Evolutionary conservation across 495 filamentous ascomycete genomes (phyloP), one percentile per base, ranked within the genome.

Genomic region (Hyaloscypha variabilis): DNA sequence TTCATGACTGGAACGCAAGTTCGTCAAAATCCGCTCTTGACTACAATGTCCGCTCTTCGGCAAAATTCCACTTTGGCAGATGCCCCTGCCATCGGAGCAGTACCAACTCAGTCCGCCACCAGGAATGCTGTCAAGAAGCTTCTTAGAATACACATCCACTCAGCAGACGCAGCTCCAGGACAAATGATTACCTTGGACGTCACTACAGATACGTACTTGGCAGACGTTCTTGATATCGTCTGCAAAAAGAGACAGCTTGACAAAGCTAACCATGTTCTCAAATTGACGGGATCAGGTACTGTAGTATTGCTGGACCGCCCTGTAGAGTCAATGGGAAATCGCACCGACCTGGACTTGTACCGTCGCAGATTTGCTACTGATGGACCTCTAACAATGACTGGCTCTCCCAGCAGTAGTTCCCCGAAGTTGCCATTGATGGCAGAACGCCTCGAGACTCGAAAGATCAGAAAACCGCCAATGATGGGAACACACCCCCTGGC

Each of bases 131-230:
- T 92, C n/a, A 85, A 91, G 55, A 96, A 94, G 79, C 90, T 93
- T 6, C 72, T 99, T 24, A 89, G 90, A 51, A 77, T 86, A 26
- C 80, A 83, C 68, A 91, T 99, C 57, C 89, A 94, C 65, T 94
- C 91, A 71, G 85, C 89, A 25, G 93, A 96, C 66, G 70, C 78
- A 3, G 75, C 81, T 1, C 77, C 83, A 1, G 83, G 82, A 10
- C 83, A 86, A 63, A 86, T 86, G 82, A 86, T 90, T 52, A 90
- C 90, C 1, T 79, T 97, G 17, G 90, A 93, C 70, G 91, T 94
- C 24, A 94, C 92, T 4, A 94, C 92, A 2, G 95, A 97, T 71
- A 97, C 91, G 42, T 98, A 96, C 73, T 87, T 99, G 29, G 93
- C 92, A 17, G 95, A 99, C 75, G 88, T 98, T 29, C 84, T 97